Conservation (phyloP, 2,329 filamentous ascomycete genomes). For the Domatiomyces globalis region DNA sequence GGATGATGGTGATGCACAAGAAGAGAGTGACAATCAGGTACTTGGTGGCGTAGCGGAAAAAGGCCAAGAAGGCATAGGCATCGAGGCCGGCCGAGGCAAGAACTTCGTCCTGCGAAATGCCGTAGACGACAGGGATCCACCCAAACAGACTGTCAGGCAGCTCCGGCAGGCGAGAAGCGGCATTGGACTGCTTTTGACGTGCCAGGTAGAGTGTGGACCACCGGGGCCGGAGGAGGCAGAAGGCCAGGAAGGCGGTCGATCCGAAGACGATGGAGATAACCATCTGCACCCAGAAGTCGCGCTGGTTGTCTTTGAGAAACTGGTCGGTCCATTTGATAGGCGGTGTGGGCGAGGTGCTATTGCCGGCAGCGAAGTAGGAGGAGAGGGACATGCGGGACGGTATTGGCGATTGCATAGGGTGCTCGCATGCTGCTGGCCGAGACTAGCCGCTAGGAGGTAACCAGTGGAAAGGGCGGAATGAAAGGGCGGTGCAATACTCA, state of each 20-base stretch:
- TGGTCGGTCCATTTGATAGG: constrained; percentile 13
- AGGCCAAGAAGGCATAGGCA: constrained; percentile 86
- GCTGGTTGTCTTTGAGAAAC: constrained; percentile 16
- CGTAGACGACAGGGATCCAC: constrained; percentile 80
- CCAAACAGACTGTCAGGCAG: constrained; percentile 77
- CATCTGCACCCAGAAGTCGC: constrained; percentile 31
- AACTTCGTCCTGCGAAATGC: constrained; percentile 76
- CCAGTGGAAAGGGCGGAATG: too few species aligned
- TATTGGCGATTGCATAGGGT: not conserved
- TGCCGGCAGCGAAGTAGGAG: not conserved
- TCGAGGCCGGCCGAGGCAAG: constrained; percentile 82
- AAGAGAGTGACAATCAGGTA: constrained; percentile 68
- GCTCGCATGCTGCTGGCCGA: not conserved
- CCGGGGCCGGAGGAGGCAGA: constrained; percentile 61
- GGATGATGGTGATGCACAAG: constrained; percentile 66
- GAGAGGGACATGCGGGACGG: not conserved
- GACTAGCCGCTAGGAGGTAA: too few species aligned
- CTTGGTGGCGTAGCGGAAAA: constrained; percentile 89
- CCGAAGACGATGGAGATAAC: constrained; percentile 31
- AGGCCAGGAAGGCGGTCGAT: constrained; percentile 31
- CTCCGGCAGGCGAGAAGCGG: constrained; percentile 54
- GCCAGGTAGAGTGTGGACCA: constrained; percentile 88
- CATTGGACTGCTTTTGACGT: constrained; percentile 59
- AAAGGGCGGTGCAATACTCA: not conserved
- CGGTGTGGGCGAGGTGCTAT: not conserved